Evolutionary conservation across 192 early-diverging fungal genomes (phyloP).

Genomic region (Jimgerdemannia flammicorona): DNA sequence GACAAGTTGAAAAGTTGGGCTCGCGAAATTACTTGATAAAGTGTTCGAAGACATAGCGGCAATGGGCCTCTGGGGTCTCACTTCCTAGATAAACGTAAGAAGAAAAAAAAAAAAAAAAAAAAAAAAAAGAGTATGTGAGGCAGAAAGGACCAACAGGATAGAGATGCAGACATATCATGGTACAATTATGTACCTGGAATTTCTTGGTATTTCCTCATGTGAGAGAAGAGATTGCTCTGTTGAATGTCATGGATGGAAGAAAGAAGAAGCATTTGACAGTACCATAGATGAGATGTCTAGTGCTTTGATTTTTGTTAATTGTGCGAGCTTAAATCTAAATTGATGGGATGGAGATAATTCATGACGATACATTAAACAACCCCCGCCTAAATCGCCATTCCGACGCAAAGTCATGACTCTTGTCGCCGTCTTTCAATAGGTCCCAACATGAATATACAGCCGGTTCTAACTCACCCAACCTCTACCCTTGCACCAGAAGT

Average conservation of each 20-base stretch:
- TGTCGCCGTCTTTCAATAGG: background rate
- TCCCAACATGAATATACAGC: background rate
- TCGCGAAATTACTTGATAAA: background rate
- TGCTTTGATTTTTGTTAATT: background rate
- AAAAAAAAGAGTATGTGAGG: background rate
- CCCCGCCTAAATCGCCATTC: too few species aligned
- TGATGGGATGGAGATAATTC: too few species aligned
- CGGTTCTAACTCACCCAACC: slow-evolving; percentile 9
- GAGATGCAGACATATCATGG: background rate
- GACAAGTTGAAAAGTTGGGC: too few species aligned
- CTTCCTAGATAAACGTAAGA: background rate
- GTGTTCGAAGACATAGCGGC: background rate
- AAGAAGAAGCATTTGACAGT: too few species aligned
- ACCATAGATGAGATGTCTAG: too few species aligned
- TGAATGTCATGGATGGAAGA: background rate
- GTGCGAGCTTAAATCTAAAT: background rate
- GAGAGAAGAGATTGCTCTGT: background rate
- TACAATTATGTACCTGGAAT: background rate
- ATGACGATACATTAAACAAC: too few species aligned
- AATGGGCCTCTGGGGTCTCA: background rate
- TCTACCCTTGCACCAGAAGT: slow-evolving; percentile 18
- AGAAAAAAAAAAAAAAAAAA: background rate
- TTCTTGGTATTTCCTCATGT: background rate
- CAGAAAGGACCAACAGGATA: background rate
- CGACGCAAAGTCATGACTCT: background rate